Conservation (phyloP, 2,329 filamentous ascomycete species). For the Exophiala oligosperma region DNA sequence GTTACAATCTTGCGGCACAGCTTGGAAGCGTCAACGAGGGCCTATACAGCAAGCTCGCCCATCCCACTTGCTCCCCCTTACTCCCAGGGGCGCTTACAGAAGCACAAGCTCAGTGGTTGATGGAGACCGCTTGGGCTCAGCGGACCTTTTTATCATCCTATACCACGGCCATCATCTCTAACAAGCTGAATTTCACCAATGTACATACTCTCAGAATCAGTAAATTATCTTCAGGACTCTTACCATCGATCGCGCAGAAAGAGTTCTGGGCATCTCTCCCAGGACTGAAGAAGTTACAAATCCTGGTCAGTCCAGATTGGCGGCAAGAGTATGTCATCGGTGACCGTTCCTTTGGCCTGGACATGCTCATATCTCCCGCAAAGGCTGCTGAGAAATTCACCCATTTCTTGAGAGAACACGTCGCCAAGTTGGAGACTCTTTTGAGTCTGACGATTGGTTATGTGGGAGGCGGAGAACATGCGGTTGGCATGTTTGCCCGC, state of each 20-base stretch:
- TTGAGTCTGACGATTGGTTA: constrained; percentile 65
- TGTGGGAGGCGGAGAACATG: constrained; percentile 67
- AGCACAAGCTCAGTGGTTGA: constrained; percentile 67
- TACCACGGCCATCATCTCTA: constrained; percentile 64
- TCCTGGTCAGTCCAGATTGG: constrained; percentile 68
- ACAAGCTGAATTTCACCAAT: constrained; percentile 52
- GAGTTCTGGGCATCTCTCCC: constrained; percentile 65
- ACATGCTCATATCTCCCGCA: constrained; percentile 52
- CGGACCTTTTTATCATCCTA: constrained; percentile 68
- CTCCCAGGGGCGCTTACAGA: constrained; percentile 58
- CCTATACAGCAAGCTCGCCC: constrained; percentile 27
- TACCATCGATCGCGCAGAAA: constrained; percentile 55
- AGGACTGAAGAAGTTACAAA: constrained; percentile 53
- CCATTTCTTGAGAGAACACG: constrained; percentile 52
- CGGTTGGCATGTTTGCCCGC: constrained; percentile 60
- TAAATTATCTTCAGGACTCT: constrained; percentile 62
- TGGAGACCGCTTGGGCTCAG: constrained; percentile 69
- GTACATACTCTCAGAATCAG: constrained; percentile 64
- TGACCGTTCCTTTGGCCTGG: constrained; percentile 52
- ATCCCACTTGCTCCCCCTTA: constrained; percentile 38
- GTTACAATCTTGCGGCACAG: constrained; percentile 34
- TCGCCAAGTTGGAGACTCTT: constrained; percentile 53
- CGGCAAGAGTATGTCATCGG: constrained; percentile 55
- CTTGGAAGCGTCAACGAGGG: constrained; percentile 18
- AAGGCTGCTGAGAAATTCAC: constrained; percentile 54